A percentile compares a stretch with the other conserved stretches of the same genome.
These are phyloP conservation scores for Mycena indigotica DNA, from an alignment of 768 basidiomycete species.

Conservation along the genomic window DNA sequence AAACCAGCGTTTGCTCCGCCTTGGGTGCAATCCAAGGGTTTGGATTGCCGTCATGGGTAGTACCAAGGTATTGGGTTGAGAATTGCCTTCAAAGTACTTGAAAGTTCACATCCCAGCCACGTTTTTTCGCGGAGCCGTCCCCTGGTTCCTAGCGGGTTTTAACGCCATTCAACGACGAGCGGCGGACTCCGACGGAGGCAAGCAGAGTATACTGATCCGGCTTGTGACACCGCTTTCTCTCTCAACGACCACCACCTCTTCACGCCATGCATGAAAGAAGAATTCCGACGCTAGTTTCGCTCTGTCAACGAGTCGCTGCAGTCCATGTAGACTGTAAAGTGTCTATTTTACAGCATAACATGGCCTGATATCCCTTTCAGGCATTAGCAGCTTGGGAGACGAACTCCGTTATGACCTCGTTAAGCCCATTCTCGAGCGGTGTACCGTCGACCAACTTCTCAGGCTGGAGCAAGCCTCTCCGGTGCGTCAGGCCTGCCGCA, in stretches of 20 bases:
- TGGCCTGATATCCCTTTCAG: conserved; percentile 37
- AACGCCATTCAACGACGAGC: too few relatives aligned
- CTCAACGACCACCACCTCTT: neutral
- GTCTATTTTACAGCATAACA: neutral
- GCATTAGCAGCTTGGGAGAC: conserved; percentile 64
- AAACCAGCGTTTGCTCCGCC: neutral
- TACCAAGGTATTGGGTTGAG: neutral
- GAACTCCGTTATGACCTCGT: conserved; percentile 64
- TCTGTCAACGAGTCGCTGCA: conserved; percentile 72
- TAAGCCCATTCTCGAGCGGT: conserved; percentile 74
- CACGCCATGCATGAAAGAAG: conserved; percentile 32
- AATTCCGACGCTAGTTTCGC: conserved; percentile 64
- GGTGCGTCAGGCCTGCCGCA: conserved; percentile 43
- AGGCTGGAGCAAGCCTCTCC: conserved; percentile 71
- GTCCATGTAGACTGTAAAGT: conserved; percentile 56
- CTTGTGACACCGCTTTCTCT: too few relatives aligned
- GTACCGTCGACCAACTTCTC: conserved; percentile 68
- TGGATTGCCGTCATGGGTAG: neutral
- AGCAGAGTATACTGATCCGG: too few relatives aligned
- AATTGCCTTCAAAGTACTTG: neutral
- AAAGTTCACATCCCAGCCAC: too few relatives aligned
- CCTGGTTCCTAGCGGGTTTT: too few relatives aligned
- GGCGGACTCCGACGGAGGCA: too few relatives aligned
- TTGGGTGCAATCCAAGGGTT: neutral
- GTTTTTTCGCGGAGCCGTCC: too few relatives aligned